Conservation (phyloP, 176 grass and related monocot species). For the Zoysia pacifica region DNA sequence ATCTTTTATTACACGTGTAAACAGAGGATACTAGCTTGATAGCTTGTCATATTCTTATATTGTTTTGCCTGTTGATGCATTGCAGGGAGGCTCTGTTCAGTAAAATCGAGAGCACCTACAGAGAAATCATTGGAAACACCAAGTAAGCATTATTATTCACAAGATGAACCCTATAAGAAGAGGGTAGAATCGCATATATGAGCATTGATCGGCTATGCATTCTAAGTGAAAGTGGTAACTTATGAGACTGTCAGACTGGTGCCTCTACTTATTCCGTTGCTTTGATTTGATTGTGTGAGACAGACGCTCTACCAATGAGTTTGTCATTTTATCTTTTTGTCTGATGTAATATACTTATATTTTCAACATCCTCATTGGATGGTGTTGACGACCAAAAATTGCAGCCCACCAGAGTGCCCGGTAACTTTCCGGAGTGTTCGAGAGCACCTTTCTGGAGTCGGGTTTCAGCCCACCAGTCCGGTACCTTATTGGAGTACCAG, state of each 20-base stretch:
- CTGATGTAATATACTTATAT: not conserved
- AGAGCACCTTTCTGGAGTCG: no score
- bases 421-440: no score
- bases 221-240: constrained; percentile 23
- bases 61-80: not conserved
- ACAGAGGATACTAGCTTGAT: not conserved
- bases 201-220: constrained; percentile 14
- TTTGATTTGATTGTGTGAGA: constrained; percentile 6
- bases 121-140: constrained; percentile 55
- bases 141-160: constrained; percentile 36
- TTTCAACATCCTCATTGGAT: not conserved
- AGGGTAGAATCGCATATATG: constrained; percentile 21
- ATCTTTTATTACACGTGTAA: not conserved
- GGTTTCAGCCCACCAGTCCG: no score
- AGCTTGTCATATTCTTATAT: constrained; percentile 8
- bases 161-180: not conserved
- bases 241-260: not conserved
- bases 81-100: constrained; percentile 60
- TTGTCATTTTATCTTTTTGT: not conserved
- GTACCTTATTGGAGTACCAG: no score
- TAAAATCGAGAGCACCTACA: constrained; percentile 60
- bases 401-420: no score
- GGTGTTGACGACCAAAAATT: no score
- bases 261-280: constrained; percentile 3
- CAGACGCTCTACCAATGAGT: constrained; percentile 9